Evolutionary conservation across 306 rosid genomes (phyloP).

Genomic region (Canavalia gladiata): DNA sequence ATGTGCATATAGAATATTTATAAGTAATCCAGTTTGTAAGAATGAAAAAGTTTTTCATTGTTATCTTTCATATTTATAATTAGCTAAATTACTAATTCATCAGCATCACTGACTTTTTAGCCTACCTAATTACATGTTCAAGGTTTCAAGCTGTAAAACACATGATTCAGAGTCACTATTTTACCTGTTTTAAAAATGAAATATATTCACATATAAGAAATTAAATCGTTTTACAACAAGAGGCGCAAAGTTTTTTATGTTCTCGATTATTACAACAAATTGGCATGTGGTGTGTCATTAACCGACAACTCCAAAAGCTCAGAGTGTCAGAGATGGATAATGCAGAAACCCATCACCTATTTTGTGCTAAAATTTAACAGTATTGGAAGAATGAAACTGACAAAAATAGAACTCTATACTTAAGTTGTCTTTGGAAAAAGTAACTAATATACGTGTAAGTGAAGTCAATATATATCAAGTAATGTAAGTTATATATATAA

Average conservation of each 20-base stretch:
- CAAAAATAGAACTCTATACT: background rate
- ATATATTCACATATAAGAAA: background rate
- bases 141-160: background rate
- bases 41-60: background rate
- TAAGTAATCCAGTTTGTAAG: background rate
- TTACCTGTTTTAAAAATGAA: background rate
- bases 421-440: background rate
- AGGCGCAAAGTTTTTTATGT: too few species aligned
- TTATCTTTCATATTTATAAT: background rate
- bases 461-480: background rate
- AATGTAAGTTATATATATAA: too few species aligned
- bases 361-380: background rate
- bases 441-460: background rate
- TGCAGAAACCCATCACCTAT: too few species aligned
- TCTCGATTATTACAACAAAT: too few species aligned
- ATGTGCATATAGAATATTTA: background rate
- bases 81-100: background rate
- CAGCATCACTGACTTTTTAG: background rate
- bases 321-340: too few species aligned
- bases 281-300: too few species aligned
- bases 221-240: too few species aligned
- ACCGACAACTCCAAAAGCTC: too few species aligned
- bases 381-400: background rate
- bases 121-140: background rate
- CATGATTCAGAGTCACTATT: background rate